phyloP scores from a whole-genome alignment of 2,329 filamentous ascomycete species.

The Peltaster fructicola region DNA sequence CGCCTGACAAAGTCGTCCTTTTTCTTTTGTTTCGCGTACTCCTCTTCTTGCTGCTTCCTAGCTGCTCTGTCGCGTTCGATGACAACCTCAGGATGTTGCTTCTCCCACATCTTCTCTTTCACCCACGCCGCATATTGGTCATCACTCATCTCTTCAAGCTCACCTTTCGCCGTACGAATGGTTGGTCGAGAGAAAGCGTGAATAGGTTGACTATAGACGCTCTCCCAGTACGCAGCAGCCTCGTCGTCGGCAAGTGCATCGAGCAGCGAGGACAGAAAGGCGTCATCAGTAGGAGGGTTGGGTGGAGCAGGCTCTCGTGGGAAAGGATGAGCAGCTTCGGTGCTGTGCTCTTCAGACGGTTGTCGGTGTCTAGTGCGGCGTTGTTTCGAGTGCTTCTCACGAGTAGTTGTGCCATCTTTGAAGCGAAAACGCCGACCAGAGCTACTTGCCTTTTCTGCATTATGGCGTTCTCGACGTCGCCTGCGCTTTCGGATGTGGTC shows the following conservation, averaged over 20 bases:
- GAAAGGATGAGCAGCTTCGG: slow-evolving; percentile 15
- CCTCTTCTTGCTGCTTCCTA: slow-evolving; percentile 30
- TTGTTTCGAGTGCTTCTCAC: slow-evolving; percentile 9
- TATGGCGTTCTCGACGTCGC: slow-evolving; percentile 5
- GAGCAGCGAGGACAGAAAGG: slow-evolving; percentile 87
- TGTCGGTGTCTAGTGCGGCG: slow-evolving; percentile 2
- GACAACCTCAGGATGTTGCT: slow-evolving; percentile 66
- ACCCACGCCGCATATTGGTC: slow-evolving; percentile 84
- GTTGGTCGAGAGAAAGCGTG: slow-evolving; percentile 61
- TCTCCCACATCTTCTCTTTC: slow-evolving; percentile 84
- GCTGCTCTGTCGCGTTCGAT: slow-evolving; percentile 53
- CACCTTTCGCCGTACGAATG: slow-evolving; percentile 33
- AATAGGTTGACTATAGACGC: slow-evolving; percentile 89
- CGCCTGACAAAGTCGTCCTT: slow-evolving; percentile 25
- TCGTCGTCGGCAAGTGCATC: slow-evolving; percentile 96
- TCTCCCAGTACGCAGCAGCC: slow-evolving; percentile 86
- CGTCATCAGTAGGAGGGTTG: slow-evolving; percentile 32
- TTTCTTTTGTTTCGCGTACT: slow-evolving; percentile 21
- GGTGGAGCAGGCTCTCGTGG: slow-evolving; percentile 14
- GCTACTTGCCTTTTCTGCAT: slow-evolving; percentile 2
- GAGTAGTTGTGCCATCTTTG: slow-evolving; percentile 12
- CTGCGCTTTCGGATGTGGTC: slow-evolving; percentile 6
- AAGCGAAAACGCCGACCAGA: slow-evolving; percentile 17
- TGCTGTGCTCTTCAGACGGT: slow-evolving; percentile 2
- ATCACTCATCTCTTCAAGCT: slow-evolving; percentile 72